These are phyloP conservation scores for Naumovozyma baii DNA, from an alignment of 805 yeast species.

Conservation along the genomic window DNA sequence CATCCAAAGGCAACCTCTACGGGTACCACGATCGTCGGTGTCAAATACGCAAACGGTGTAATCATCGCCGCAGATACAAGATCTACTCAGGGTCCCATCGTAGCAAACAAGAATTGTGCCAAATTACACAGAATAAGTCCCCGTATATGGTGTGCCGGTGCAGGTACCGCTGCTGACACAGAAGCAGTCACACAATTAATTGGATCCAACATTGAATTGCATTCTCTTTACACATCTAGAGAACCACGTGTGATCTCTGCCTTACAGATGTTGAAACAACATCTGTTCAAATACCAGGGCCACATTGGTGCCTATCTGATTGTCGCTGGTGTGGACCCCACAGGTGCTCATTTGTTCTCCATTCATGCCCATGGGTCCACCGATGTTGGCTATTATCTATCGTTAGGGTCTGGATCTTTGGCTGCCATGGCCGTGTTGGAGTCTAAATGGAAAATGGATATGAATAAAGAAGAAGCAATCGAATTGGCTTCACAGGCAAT, in stretches of 20 bases:
- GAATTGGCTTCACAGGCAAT: constrained; percentile 85
- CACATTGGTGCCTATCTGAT: constrained; percentile 94
- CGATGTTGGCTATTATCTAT: constrained; percentile 86
- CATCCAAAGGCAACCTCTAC: constrained; percentile 90
- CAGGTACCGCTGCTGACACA: constrained; percentile 99
- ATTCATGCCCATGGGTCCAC: constrained; percentile 98
- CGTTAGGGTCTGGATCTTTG: constrained; percentile 92
- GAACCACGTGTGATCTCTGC: constrained; percentile 92
- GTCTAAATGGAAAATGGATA: constrained; percentile 69
- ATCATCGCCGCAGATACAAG: constrained; percentile 98
- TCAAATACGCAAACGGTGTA: constrained; percentile 87
- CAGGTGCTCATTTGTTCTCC: constrained; percentile 87
- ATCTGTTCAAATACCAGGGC: constrained; percentile 93
- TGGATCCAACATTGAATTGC: constrained; percentile 83
- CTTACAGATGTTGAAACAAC: constrained; percentile 87
- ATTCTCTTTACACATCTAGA: constrained; percentile 71
- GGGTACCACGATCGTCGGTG: constrained; percentile 98
- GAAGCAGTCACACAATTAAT: constrained; percentile 95
- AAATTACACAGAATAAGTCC: constrained; percentile 87
- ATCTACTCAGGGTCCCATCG: constrained; percentile 93
- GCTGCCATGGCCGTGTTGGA: constrained; percentile 98
- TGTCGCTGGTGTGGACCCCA: constrained; percentile 96
- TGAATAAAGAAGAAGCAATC: constrained; percentile 85
- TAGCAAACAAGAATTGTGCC: constrained; percentile 97
- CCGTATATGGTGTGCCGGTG: constrained; percentile 98